Conservation (phyloP, 257 asterid species). For the Scutellaria barbata region DNA sequence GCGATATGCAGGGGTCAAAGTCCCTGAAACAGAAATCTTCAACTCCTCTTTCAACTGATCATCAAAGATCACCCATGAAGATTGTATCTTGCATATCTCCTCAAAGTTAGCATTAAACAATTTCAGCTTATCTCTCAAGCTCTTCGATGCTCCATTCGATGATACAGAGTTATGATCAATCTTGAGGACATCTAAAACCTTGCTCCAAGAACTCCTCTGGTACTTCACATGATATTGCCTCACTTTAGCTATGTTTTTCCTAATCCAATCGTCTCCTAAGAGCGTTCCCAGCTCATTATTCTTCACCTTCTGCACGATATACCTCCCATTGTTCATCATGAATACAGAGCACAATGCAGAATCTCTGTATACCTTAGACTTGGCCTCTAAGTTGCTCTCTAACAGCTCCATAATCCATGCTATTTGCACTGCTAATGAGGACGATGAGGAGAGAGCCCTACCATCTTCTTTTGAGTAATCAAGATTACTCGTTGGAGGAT, state of each 20-base stretch:
- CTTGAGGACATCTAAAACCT: slow-evolving; percentile 63
- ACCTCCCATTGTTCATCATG: slow-evolving; percentile 83
- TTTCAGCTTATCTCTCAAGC: slow-evolving; percentile 74
- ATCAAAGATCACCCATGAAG: slow-evolving; percentile 74
- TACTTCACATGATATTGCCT: slow-evolving; percentile 69
- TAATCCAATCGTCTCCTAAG: slow-evolving; percentile 81
- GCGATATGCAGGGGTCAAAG: slow-evolving; percentile 62
- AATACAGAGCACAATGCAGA: slow-evolving; percentile 71
- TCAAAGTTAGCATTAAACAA: slow-evolving; percentile 69
- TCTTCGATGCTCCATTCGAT: slow-evolving; percentile 54
- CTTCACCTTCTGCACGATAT: slow-evolving; percentile 80
- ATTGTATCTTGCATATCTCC: slow-evolving; percentile 64
- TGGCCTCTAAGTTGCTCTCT: slow-evolving; percentile 80
- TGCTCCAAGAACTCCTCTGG: slow-evolving; percentile 80
- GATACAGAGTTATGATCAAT: slow-evolving; percentile 51
- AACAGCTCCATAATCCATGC: slow-evolving; percentile 78
- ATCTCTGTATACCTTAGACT: slow-evolving; percentile 70
- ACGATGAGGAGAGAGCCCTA: slow-evolving; percentile 40
- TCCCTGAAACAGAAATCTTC: slow-evolving; percentile 60
- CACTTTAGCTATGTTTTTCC: slow-evolving; percentile 69
- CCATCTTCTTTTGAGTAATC: slow-evolving; percentile 57
- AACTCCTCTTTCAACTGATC: slow-evolving; percentile 74
- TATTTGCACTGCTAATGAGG: slow-evolving; percentile 53
- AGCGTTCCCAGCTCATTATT: slow-evolving; percentile 70
- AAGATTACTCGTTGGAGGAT: slow-evolving; percentile 19